Base-by-base conservation (phyloP, 192 early-diverging fungal genomes). In the Rhizoclosmatium globosum region DNA sequence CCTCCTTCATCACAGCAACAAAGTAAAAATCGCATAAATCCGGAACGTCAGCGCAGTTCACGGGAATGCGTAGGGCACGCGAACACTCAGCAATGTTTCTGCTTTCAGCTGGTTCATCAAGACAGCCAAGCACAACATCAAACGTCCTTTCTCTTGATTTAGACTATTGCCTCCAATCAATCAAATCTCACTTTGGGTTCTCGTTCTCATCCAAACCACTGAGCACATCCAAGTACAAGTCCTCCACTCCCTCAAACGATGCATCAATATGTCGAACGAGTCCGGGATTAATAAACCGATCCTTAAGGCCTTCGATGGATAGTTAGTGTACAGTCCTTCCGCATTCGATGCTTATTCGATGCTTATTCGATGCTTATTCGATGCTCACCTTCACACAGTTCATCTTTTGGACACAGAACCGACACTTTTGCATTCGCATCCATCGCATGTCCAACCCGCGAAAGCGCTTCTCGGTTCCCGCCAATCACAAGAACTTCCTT, bases 21-120 rank as follows among this genome's bases (percentile, higher is more conserved):
- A 98, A 96, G 84, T 93, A 97, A 84, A 98, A 98, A 75, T 96
- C 94, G 79, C 95, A 98, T 73, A 94, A 79, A 9, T 92, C 91
- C 23, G 95, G 95, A 43, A 97, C 93, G 77, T 97, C 96, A 0
- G 96, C 95, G 23, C 94, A 94, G 78, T 98, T 97, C 39, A 97
- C 94, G 2, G 95, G 95, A 43, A 96, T 95, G n/a, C 93, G 86
- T n/a, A 74, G 60, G 9, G 56, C 73, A 23, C 73, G 57, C 2
- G 73, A 56, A 45, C 58, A 74, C 44, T 74, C 73, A 19, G 59
- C 57, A 19, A 74, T 15, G 4, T 21, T 1, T n/a, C 9, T 17
- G 44, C 67, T 68, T 17, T 68, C 67, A 43, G 21, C 45, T 17
- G 38, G 45, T n/a, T 47, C 67, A 68, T 74, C 73, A 19, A 74